Conservation (phyloP, 2,329 filamentous ascomycete species). For the Fusarium vanettenii region DNA sequence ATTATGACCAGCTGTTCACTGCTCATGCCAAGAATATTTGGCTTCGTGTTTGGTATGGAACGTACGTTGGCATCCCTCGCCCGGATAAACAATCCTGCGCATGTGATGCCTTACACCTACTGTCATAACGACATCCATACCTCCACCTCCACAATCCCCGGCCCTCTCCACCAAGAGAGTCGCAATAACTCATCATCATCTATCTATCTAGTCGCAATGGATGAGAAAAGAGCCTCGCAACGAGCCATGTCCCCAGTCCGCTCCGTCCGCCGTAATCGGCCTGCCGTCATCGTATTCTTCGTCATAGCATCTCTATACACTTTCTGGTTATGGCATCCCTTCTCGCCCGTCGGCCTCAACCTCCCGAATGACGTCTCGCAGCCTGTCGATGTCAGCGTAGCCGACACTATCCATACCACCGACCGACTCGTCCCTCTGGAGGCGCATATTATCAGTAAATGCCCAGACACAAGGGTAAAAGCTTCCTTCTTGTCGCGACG, state of each 20-base stretch:
- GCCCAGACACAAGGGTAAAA: conserved; percentile 81
- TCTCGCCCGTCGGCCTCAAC: conserved; percentile 15
- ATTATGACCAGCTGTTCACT: background rate
- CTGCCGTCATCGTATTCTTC: conserved; percentile 37
- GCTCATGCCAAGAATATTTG: background rate
- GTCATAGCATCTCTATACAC: conserved; percentile 41
- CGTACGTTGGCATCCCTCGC: background rate
- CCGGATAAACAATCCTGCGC: conserved; percentile 35
- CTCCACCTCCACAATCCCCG: conserved; percentile 2
- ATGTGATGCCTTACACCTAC: conserved; percentile 24
- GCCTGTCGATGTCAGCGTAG: background rate
- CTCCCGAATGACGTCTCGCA: background rate
- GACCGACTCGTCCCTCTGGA: conserved; percentile 77
- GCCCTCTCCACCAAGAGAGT: conserved; percentile 9
- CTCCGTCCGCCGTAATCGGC: conserved; percentile 39
- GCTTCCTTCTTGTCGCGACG: background rate
- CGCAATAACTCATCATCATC: conserved; percentile 1
- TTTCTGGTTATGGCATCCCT: conserved; percentile 44
- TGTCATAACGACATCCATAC: conserved; percentile 24
- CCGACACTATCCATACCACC: conserved; percentile 14
- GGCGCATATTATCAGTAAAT: conserved; percentile 97
- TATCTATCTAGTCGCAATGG: conserved; percentile 38
- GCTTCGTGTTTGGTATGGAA: background rate
- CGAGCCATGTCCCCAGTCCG: conserved; percentile 39
- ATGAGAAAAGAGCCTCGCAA: conserved; percentile 44